Percentiles rank a stretch among this genome's conserved stretches.
Conservation (phyloP, 169 alveolate genomes). For the Blepharisma undulans region DNA sequence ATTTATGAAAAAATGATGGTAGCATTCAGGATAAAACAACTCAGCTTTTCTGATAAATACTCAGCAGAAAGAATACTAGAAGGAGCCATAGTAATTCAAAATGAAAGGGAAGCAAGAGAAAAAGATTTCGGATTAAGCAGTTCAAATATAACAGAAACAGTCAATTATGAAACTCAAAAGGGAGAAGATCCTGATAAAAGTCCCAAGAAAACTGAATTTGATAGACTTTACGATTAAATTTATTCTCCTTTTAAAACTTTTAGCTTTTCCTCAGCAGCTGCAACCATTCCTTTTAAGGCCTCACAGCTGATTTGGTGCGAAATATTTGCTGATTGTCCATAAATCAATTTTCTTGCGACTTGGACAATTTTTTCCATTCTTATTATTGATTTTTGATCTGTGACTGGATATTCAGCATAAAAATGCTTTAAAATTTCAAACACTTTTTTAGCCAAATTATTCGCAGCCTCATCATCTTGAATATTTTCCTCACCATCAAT, state of each 20-base stretch:
- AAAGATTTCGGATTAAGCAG: not conserved
- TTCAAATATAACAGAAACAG: not conserved
- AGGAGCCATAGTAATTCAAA: conserved; percentile 24
- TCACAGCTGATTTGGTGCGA: not conserved
- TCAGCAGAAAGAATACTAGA: conserved; percentile 40
- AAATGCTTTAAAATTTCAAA: conserved; percentile 11
- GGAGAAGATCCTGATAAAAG: not conserved
- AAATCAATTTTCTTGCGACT: not conserved
- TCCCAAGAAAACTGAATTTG: not conserved
- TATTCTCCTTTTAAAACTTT: not conserved
- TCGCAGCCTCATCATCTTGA: not conserved
- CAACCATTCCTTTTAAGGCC: not conserved
- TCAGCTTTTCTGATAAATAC: conserved; percentile 35
- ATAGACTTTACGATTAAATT: not conserved
- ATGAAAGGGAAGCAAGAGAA: not conserved
- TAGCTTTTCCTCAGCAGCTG: not conserved
- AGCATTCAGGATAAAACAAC: conserved; percentile 47
- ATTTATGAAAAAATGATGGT: conserved; percentile 47
- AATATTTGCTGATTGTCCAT: not conserved
- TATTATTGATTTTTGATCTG: not conserved
- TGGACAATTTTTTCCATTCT: not conserved
- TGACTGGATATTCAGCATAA: not conserved
- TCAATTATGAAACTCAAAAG: not conserved
- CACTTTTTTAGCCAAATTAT: not conserved
- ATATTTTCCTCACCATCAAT: not conserved